These are phyloP conservation scores for Candida silvicultrix DNA, from an alignment of 805 yeast species.

Conservation along the genomic window DNA sequence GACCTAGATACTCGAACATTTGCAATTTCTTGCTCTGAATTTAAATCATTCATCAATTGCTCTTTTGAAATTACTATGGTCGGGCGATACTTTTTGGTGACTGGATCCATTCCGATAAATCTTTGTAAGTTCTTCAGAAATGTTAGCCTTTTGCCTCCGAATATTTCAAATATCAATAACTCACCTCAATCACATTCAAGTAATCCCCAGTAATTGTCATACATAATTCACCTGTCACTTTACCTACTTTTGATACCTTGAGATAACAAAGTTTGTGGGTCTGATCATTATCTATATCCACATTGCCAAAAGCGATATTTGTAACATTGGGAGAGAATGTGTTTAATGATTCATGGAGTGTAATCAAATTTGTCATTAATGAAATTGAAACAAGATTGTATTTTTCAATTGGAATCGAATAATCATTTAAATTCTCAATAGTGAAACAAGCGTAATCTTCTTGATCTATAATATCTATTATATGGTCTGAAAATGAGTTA, in stretches of 20 bases:
- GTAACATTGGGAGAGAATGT: not conserved
- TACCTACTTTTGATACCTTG: not conserved
- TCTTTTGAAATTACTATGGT: not conserved
- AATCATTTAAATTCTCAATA: not conserved
- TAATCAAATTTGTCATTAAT: not conserved
- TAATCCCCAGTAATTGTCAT: not conserved
- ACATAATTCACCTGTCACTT: not conserved
- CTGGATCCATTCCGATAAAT: not conserved
- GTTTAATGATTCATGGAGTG: not conserved
- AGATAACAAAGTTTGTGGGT: too few species aligned
- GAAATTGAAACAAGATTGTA: not conserved
- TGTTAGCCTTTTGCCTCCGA: too few species aligned
- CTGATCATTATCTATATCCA: too few species aligned
- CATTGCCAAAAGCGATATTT: too few species aligned
- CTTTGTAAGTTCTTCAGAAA: not conserved
- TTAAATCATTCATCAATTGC: not conserved
- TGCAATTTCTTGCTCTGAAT: not conserved
- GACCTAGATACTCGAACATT: not conserved
- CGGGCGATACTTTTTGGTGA: not conserved
- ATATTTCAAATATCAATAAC: too few species aligned
- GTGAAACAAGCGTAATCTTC: not conserved
- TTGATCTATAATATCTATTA: not conserved
- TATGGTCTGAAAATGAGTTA: not conserved
- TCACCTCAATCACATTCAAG: not conserved
- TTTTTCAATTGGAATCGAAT: not conserved